A percentile compares a stretch with the other conserved stretches of the same genome.
These are phyloP conservation scores for Gossypium trilobum DNA, from an alignment of 441 rosid genomes.

Conservation along the genomic window DNA sequence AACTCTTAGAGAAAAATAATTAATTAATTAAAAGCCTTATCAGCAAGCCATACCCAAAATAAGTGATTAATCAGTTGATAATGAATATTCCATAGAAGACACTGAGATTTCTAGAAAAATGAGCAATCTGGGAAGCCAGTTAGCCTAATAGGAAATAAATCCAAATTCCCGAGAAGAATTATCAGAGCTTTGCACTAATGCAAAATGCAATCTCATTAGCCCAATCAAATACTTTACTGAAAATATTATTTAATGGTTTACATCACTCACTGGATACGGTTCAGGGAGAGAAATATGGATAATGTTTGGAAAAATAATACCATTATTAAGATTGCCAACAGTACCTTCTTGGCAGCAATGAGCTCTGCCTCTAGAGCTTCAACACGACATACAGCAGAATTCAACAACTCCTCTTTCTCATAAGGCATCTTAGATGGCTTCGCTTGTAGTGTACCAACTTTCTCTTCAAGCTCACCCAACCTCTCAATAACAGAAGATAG, in stretches of 20 bases:
- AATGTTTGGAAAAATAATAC: neutral
- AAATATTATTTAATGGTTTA: neutral
- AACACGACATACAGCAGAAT: conserved; percentile 91
- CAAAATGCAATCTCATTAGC: neutral
- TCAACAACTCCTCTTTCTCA: conserved; percentile 85
- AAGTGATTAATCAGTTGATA: neutral
- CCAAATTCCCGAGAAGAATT: neutral
- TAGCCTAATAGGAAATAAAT: neutral
- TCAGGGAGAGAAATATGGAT: neutral
- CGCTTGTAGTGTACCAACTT: conserved; percentile 68
- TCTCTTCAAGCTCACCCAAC: conserved; percentile 75
- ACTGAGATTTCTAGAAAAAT: neutral
- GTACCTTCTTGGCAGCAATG: conserved; percentile 91
- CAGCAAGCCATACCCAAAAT: neutral
- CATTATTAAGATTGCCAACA: neutral
- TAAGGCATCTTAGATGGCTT: conserved; percentile 88
- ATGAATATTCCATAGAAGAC: neutral
- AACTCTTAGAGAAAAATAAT: neutral
- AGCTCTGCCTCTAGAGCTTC: conserved; percentile 98
- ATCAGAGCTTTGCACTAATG: neutral
- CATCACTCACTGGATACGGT: neutral
- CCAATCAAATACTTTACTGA: neutral
- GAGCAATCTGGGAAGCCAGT: neutral
- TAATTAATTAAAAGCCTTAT: neutral
- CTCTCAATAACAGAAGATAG: conserved; percentile 62